Evolutionary conservation across 805 yeast genomes (phyloP).

Genomic region (Myxozyma mucilagina): DNA sequence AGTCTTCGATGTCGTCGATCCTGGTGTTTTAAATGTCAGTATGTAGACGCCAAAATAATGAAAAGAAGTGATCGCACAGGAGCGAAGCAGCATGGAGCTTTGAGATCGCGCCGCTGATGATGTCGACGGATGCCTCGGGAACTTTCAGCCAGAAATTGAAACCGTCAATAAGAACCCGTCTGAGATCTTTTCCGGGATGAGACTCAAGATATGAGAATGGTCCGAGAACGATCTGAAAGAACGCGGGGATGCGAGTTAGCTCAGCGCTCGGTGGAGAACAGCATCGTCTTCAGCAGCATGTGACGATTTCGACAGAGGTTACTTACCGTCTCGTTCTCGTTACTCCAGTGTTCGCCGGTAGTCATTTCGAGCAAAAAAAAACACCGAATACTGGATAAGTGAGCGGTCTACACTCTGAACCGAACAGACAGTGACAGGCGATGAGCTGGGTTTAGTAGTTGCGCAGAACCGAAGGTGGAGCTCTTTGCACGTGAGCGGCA

Average conservation of each 20-base stretch:
- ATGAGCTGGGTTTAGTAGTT: not conserved
- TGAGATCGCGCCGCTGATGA: constrained; percentile 53
- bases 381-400: not conserved
- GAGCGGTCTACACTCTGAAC: not conserved
- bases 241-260: not conserved
- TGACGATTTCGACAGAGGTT: not conserved
- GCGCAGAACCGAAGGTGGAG: not conserved
- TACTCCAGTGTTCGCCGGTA: constrained; percentile 13
- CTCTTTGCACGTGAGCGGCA: not conserved
- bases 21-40: constrained; percentile 13
- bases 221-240: constrained; percentile 37
- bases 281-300: not conserved
- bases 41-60: too few relatives aligned
- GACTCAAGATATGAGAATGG: constrained; percentile 55
- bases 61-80: constrained; percentile 39
- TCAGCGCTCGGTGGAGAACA: too few relatives aligned
- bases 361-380: not conserved
- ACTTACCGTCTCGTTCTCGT: constrained; percentile 12
- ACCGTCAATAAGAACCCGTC: constrained; percentile 51
- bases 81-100: constrained; percentile 66
- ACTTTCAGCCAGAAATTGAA: constrained; percentile 56
- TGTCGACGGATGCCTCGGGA: constrained; percentile 42
- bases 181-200: constrained; percentile 59
- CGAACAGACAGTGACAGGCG: not conserved
- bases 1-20: constrained; percentile 89